Evolutionary conservation across 768 basidiomycete genomes (phyloP).

Genomic region (Lactifluus hygrophoroides): DNA sequence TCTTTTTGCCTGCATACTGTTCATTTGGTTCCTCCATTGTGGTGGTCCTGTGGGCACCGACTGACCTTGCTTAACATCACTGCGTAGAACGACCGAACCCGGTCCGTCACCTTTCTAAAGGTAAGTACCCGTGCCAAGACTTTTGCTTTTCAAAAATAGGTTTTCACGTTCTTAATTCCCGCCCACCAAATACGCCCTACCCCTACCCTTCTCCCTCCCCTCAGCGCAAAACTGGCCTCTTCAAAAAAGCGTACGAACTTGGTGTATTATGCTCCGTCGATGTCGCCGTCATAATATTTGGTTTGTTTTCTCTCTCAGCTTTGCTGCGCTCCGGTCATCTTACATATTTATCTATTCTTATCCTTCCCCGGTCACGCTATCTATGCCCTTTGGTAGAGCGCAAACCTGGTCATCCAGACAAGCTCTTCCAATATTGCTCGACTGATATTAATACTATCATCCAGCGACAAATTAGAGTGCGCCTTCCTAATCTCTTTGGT

Average conservation of each 20-base stretch:
- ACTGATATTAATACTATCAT: conserved; percentile 61
- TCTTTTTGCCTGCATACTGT: too few species aligned
- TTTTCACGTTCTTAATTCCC: conserved; percentile 53
- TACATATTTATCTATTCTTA: conserved; percentile 34
- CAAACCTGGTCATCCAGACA: conserved; percentile 68
- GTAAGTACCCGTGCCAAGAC: conserved; percentile 32
- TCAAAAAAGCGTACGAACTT: conserved; percentile 88
- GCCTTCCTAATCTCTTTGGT: conserved; percentile 9
- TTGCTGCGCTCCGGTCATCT: conserved; percentile 3
- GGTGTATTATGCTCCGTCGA: conserved; percentile 87
- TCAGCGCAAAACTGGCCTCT: conserved; percentile 82
- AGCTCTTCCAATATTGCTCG: conserved; percentile 78
- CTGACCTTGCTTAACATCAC: conserved; percentile 29
- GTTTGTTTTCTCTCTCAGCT: conserved; percentile 31
- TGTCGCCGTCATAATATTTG: conserved; percentile 83
- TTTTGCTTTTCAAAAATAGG: conserved; percentile 30
- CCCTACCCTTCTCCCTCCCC: conserved; percentile 15
- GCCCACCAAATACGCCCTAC: conserved; percentile 17
- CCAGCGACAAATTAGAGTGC: conserved; percentile 52
- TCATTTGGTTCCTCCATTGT: too few species aligned
- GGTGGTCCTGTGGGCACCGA: too few species aligned
- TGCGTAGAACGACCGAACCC: conserved; percentile 83
- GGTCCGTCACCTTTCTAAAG: conserved; percentile 87
- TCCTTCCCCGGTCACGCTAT: conserved; percentile 14
- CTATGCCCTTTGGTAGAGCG: conserved; percentile 41